Base-by-base conservation (phyloP, 768 basidiomycete species). In the Paxillus involutus region DNA sequence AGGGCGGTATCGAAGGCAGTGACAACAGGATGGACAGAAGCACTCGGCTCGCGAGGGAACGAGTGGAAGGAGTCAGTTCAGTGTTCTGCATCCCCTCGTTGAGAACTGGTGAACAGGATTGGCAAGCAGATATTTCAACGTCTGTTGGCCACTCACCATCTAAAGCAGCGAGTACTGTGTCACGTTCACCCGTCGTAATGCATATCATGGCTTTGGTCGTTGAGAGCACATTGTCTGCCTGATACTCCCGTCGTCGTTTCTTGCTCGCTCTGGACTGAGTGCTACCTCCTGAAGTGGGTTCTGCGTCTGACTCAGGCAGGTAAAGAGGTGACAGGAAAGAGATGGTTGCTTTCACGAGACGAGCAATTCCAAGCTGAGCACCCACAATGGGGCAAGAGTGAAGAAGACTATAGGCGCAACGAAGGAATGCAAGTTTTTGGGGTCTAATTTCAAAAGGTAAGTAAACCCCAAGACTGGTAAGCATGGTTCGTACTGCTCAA, bases 171-270 rank as follows among this genome's bases (percentile, higher is more conserved):
- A 89, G 67, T 21, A 89, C 57, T 21, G 76, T 71, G 26, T 82
- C 70, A 19, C 79, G 81, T 14, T 88, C 85, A 29, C 76, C 75
- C 3, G 52, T 47, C 0, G 77, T 79, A 1, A 76, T 68, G 61
- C 80, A 88, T 17, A 84, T 59, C 8, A 80, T 73, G 43, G 76
- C 67, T 43, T 74, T 73, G 2, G 77, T 66, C 8, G 71, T 61
- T 49, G 78, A 82, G 68, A 94, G 84, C 6, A 87, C 71, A 61
- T 88, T 89, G 50, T 89, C 89, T 10, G 83, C 88, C 68, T 92
- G 88, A 58, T 84, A 91, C 12, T 78, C 84, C 19, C 84, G 80
- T 17, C 79, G 77, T 44, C 86, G 76, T 66, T 89, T 93, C 67
- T 84, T 91, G 51, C 81, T 80, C 60, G 82, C 84, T 64, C 75